These are phyloP conservation scores for Anthracocystis walkeri DNA, from an alignment of 1,284 basidiomycete species.

Conservation along the genomic window DNA sequence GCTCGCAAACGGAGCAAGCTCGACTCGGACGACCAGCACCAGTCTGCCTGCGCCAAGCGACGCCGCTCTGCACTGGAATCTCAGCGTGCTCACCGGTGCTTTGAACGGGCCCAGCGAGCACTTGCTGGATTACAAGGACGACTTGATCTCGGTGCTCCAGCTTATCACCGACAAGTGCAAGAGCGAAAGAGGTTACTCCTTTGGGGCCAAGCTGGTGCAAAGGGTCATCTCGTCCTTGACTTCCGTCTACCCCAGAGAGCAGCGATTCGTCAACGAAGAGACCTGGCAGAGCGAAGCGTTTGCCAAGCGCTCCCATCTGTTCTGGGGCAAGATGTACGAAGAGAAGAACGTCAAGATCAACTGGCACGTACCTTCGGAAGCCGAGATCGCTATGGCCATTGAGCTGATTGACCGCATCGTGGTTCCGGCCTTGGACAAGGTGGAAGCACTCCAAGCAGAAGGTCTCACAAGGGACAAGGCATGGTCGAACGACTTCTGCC, in stretches of 20 bases:
- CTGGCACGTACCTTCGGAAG: slow-evolving; percentile 85
- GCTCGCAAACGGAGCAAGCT: slow-evolving; percentile 90
- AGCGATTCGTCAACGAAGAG: slow-evolving; percentile 84
- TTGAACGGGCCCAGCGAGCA: slow-evolving; percentile 51
- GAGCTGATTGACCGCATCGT: slow-evolving; percentile 81
- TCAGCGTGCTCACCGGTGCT: slow-evolving; percentile 64
- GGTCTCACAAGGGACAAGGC: slow-evolving; percentile 65
- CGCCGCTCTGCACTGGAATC: slow-evolving; percentile 91
- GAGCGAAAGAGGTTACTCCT: slow-evolving; percentile 89
- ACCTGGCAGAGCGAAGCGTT: slow-evolving; percentile 86
- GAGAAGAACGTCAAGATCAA: slow-evolving; percentile 83
- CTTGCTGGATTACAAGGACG: slow-evolving; percentile 78
- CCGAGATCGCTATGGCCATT: slow-evolving; percentile 84
- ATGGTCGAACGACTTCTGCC: slow-evolving; percentile 92
- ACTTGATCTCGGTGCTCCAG: slow-evolving; percentile 78
- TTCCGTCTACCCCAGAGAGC: slow-evolving; percentile 83
- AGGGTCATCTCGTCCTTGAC: slow-evolving; percentile 82
- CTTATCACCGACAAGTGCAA: slow-evolving; percentile 83
- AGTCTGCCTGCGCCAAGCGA: slow-evolving; percentile 86
- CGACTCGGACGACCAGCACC: slow-evolving; percentile 86
- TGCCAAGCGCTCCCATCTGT: slow-evolving; percentile 78
- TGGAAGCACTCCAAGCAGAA: slow-evolving; percentile 74
- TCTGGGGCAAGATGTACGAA: slow-evolving; percentile 88
- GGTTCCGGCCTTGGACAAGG: slow-evolving; percentile 76
- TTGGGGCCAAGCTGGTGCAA: slow-evolving; percentile 82